Base-by-base conservation (phyloP, 2,329 filamentous ascomycete species). In the Didymella exigua region DNA sequence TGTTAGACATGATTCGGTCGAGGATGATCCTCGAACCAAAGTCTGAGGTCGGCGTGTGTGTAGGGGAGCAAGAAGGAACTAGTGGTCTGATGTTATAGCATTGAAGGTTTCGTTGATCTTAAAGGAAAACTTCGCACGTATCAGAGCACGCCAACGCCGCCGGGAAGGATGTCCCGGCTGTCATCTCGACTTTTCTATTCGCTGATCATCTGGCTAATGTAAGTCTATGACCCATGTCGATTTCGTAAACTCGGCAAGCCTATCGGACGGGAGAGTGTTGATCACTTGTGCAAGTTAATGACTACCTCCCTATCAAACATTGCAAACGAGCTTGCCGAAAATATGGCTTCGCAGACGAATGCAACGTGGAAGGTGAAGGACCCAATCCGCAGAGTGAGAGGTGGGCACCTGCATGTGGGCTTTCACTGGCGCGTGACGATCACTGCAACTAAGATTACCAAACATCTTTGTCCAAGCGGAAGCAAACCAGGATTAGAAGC, bases 351-450 rank as follows among this genome's bases (percentile, higher is more conserved):
- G 24, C 29, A 45, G 34, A 41, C 52, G 41, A 50, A 33, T 23
- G 47, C 41, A 49, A 55, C 30, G 47, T 47, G 46, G 40, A 42
- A 46, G 29, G 30, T 42, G 18, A 41, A 43, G 31, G 18, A n/a
- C 29, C 6, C 45, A 55, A n/a, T 31, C 24, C 23, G 24, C 41
- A 34, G 41, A 46, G 24, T 14, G 30, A 33, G 41, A 30, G 14
- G 26, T 42, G 52, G 41, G 30, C 41, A 44, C 47, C 41, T 37
- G 41, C 46, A 46, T 44, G 11, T 49, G 27, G 27, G 27, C 31
- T 5, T 46, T 43, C 33, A 44, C 37, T 33, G 44, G 50, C 40
- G 46, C 24, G 21, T 34, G 41, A 45, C 46, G 46, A 55, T 49
- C 41, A 29, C 16, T 46, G 21, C 13, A 29, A 21, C 24, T 19